These are phyloP conservation scores for Eucalyptus camaldulensis DNA, from an alignment of 345 rosid genomes.

Conservation along the genomic window DNA sequence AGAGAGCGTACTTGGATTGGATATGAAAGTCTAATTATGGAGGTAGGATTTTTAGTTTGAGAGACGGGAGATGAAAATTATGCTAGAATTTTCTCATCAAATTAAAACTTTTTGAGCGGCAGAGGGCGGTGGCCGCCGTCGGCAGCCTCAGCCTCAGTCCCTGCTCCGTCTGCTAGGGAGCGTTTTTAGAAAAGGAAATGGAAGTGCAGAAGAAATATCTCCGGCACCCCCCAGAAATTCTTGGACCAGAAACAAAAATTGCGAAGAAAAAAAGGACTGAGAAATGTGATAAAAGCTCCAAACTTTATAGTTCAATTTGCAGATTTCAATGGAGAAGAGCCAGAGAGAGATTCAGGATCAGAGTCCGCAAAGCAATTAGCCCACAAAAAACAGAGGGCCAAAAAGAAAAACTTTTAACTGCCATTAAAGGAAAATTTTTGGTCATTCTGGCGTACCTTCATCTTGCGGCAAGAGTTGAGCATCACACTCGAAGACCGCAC, in stretches of 20 bases:
- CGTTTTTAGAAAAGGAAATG: not conserved
- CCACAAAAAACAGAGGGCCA: not conserved
- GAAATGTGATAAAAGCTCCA: not conserved
- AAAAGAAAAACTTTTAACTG: not conserved
- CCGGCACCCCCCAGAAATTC: not conserved
- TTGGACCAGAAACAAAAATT: not conserved
- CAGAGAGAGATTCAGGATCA: not conserved
- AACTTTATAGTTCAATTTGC: not conserved
- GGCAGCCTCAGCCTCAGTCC: not conserved
- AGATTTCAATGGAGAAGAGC: not conserved
- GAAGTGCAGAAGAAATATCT: not conserved
- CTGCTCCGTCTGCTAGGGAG: not conserved
- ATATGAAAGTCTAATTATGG: not conserved
- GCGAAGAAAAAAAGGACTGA: not conserved
- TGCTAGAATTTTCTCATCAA: not conserved
- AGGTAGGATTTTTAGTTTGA: not conserved
- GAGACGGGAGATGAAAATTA: not conserved
- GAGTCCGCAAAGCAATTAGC: not conserved
- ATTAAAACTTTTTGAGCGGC: not conserved
- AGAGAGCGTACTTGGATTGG: not conserved
- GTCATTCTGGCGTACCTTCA: constrained; percentile 28
- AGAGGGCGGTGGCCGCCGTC: not conserved
- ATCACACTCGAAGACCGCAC: constrained; percentile 9
- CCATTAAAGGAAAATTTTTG: not conserved
- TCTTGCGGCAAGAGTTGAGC: constrained; percentile 43